Percentiles rank a stretch among this genome's conserved stretches.
Evolutionary conservation across 2,329 filamentous ascomycete genomes (phyloP).

Genomic region (Colletotrichum musae): DNA sequence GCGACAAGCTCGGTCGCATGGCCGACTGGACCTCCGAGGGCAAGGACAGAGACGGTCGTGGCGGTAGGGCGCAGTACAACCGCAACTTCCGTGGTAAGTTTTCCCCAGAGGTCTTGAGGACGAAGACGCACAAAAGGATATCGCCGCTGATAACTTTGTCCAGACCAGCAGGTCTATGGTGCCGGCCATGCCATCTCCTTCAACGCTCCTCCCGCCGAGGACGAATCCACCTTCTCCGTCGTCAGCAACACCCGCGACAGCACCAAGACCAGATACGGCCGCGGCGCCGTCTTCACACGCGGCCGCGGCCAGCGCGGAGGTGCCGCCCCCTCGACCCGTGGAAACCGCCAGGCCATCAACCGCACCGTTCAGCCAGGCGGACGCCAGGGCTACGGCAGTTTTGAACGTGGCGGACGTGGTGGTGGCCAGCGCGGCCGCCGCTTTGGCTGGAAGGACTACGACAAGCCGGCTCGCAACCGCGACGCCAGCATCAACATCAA

Average conservation of each 20-base stretch:
- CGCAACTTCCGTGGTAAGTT: slow-evolving; percentile 88
- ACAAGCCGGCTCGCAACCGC: slow-evolving; percentile 96
- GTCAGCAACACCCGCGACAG: slow-evolving; percentile 95
- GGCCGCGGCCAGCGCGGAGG: slow-evolving; percentile 85
- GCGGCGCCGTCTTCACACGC: slow-evolving; percentile 91
- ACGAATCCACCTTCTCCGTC: slow-evolving; percentile 97
- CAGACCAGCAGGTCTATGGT: slow-evolving; percentile 97
- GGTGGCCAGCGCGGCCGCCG: slow-evolving; percentile 83
- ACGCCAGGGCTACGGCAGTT: slow-evolving; percentile 74
- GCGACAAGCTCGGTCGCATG: slow-evolving; percentile 98
- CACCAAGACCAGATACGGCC: slow-evolving; percentile 87
- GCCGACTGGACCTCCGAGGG: slow-evolving; percentile 96
- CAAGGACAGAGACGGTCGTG: slow-evolving; percentile 83
- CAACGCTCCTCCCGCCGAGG: slow-evolving; percentile 91
- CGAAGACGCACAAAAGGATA: not conserved
- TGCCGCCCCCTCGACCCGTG: slow-evolving; percentile 59
- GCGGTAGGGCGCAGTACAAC: slow-evolving; percentile 90
- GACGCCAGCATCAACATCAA: slow-evolving; percentile 98
- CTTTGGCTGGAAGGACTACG: slow-evolving; percentile 98
- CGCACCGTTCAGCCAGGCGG: slow-evolving; percentile 74
- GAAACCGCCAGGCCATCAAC: slow-evolving; percentile 76
- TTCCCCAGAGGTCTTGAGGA: not conserved
- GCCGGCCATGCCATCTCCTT: slow-evolving; percentile 89
- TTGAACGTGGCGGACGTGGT: slow-evolving; percentile 81
- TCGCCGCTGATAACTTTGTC: slow-evolving; percentile 31